Evolutionary conservation across 2,329 filamentous ascomycete species (phyloP).

Genomic region (Teratosphaeria pseudoeucalypti): DNA sequence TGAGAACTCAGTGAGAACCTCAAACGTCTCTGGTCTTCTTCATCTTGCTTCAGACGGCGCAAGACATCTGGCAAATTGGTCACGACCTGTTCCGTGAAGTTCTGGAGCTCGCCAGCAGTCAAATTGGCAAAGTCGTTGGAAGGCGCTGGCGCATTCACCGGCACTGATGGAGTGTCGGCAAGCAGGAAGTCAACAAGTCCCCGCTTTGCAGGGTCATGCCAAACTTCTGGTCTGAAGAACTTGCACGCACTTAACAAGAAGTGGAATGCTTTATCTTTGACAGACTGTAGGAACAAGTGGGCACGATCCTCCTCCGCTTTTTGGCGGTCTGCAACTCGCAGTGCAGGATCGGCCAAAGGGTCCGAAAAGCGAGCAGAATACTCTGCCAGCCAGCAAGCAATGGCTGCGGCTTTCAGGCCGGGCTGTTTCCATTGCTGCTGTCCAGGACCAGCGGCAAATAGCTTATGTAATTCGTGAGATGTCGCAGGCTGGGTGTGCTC

Average conservation of each 20-base stretch:
- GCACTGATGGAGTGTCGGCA: conserved; percentile 62
- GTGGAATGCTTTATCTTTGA: conserved; percentile 86
- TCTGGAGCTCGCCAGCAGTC: conserved; percentile 72
- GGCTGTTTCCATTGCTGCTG: conserved; percentile 61
- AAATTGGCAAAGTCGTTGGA: conserved; percentile 61
- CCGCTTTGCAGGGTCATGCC: conserved; percentile 77
- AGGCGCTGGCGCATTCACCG: conserved; percentile 55
- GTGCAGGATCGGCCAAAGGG: conserved; percentile 21
- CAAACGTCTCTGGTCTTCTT: conserved; percentile 67
- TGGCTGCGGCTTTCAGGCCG: conserved; percentile 67
- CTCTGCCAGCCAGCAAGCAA: conserved; percentile 81
- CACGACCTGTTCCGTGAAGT: conserved; percentile 85
- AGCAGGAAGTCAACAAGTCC: conserved; percentile 76
- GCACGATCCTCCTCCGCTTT: conserved; percentile 52
- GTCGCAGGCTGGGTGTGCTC: conserved; percentile 49
- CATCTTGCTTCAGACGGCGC: conserved; percentile 72
- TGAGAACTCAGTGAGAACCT: conserved; percentile 29
- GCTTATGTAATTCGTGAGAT: conserved; percentile 57
- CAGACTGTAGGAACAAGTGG: conserved; percentile 56
- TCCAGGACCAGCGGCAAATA: conserved; percentile 57
- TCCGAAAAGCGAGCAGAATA: conserved; percentile 67
- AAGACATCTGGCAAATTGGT: conserved; percentile 90
- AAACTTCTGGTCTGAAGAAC: conserved; percentile 69
- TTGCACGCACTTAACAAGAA: conserved; percentile 79
- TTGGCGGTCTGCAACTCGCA: conserved; percentile 52